These are phyloP conservation scores for Zea luxurians DNA, from an alignment of 176 grass and related monocot species.

Conservation along the genomic window DNA sequence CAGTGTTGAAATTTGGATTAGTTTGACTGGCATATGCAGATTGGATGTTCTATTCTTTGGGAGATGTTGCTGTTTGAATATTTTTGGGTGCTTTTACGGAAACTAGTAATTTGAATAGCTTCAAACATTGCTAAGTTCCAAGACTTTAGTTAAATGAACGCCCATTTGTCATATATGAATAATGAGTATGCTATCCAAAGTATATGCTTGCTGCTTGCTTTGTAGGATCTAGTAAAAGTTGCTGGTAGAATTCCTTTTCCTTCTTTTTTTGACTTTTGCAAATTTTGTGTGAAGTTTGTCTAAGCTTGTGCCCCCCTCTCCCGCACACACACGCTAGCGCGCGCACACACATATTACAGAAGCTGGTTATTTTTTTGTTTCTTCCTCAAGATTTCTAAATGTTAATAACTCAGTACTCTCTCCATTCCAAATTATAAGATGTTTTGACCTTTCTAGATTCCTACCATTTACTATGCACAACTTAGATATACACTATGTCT, in stretches of 20 bases:
- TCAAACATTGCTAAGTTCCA: not conserved
- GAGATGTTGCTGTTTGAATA: not conserved
- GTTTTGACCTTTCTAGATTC: no score
- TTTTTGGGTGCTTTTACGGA: not conserved
- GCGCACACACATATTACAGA: not conserved
- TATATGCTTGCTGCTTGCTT: not conserved
- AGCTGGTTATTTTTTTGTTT: not conserved
- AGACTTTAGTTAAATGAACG: not conserved
- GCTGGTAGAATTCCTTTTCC: not conserved
- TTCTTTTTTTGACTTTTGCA: no score
- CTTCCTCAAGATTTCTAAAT: not conserved
- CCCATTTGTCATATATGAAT: not conserved
- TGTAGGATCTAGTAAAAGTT: not conserved
- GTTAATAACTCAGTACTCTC: not conserved
- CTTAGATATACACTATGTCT: no score
- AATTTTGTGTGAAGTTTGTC: not conserved
- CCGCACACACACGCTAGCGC: no score
- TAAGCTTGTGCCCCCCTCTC: not conserved
- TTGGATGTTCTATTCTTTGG: not conserved
- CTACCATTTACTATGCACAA: no score
- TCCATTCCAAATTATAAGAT: no score
- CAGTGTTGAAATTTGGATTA: not conserved
- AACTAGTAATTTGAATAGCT: not conserved
- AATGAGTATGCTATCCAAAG: not conserved
- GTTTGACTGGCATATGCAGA: not conserved